Evolutionary conservation across 1,139 yeast species (phyloP).

Genomic region (Geotrichum fermentans): DNA sequence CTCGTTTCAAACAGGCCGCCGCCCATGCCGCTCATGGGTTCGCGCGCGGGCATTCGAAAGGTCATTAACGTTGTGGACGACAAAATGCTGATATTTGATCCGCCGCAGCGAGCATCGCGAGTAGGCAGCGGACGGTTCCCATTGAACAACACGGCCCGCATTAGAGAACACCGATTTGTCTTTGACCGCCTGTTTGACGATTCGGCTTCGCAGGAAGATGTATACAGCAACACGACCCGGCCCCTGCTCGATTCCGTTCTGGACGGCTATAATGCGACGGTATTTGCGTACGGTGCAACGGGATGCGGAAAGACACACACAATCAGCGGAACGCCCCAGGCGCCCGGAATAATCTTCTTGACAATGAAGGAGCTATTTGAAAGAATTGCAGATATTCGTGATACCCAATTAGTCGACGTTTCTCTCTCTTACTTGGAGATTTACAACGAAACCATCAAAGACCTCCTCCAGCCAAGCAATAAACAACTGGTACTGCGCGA

Average conservation of each 20-base stretch:
- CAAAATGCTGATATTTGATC: slow-evolving; percentile 83
- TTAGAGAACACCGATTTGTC: slow-evolving; percentile 72
- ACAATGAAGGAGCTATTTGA: slow-evolving; percentile 73
- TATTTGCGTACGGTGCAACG: slow-evolving; percentile 96
- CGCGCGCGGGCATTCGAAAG: slow-evolving; percentile 49
- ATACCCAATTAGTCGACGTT: slow-evolving; percentile 55
- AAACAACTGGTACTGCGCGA: slow-evolving; percentile 61
- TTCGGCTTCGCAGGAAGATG: slow-evolving; percentile 57
- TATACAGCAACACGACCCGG: slow-evolving; percentile 60
- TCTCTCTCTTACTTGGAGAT: slow-evolving; percentile 76
- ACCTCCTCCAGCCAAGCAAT: slow-evolving; percentile 54
- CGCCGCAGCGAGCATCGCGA: slow-evolving; percentile 60
- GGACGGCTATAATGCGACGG: slow-evolving; percentile 85
- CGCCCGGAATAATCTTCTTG: slow-evolving; percentile 76
- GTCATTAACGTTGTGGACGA: slow-evolving; percentile 83
- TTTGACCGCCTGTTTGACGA: slow-evolving; percentile 77
- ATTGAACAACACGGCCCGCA: slow-evolving; percentile 35
- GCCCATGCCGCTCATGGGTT: slow-evolving; percentile 34
- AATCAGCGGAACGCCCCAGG: slow-evolving; percentile 65
- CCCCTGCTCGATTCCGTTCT: slow-evolving; percentile 70
- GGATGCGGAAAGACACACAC: slow-evolving; percentile 98
- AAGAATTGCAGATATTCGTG: slow-evolving; percentile 51
- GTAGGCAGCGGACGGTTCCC: neutral
- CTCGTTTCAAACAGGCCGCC: slow-evolving; percentile 24
- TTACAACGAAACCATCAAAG: slow-evolving; percentile 83